Conservation (phyloP, 768 basidiomycete species). For the Tricholoma hemisulphureum region DNA sequence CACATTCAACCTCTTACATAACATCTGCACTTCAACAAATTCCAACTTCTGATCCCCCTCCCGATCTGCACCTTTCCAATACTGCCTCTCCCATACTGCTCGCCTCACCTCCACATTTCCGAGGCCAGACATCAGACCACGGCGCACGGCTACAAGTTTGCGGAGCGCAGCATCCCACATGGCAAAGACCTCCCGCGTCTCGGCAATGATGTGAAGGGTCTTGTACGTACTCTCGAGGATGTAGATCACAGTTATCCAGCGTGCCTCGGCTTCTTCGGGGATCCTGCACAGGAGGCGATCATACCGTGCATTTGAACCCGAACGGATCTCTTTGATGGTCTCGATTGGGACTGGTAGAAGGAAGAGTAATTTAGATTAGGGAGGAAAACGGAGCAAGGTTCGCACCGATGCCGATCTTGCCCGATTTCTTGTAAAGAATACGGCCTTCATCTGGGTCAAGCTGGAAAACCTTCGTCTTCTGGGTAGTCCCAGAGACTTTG, state of each 20-base stretch:
- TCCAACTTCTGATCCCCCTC: conserved; percentile 59
- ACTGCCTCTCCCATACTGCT: conserved; percentile 75
- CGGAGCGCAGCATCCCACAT: conserved; percentile 62
- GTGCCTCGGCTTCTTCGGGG: conserved; percentile 56
- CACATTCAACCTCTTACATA: conserved; percentile 72
- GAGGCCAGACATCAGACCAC: conserved; percentile 66
- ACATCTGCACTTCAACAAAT: conserved; percentile 68
- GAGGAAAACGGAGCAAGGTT: conserved; percentile 15
- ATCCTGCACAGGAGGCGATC: conserved; percentile 71
- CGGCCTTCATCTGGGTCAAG: conserved; percentile 77
- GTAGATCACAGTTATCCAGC: conserved; percentile 88
- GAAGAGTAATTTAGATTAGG: conserved; percentile 6
- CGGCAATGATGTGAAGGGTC: conserved; percentile 80
- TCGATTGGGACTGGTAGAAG: conserved; percentile 70
- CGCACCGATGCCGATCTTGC: conserved; percentile 57
- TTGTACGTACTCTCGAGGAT: conserved; percentile 77
- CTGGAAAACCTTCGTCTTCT: conserved; percentile 64
- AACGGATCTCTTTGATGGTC: conserved; percentile 82
- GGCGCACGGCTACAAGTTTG: conserved; percentile 62
- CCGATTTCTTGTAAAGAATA: conserved; percentile 65
- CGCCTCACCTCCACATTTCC: conserved; percentile 64
- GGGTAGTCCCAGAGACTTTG: conserved; percentile 75
- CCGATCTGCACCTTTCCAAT: conserved; percentile 74
- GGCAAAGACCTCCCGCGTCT: conserved; percentile 44
- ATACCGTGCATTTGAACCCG: conserved; percentile 65